Conservation (phyloP, 208 protist species). For the Leishmania arabica region DNA sequence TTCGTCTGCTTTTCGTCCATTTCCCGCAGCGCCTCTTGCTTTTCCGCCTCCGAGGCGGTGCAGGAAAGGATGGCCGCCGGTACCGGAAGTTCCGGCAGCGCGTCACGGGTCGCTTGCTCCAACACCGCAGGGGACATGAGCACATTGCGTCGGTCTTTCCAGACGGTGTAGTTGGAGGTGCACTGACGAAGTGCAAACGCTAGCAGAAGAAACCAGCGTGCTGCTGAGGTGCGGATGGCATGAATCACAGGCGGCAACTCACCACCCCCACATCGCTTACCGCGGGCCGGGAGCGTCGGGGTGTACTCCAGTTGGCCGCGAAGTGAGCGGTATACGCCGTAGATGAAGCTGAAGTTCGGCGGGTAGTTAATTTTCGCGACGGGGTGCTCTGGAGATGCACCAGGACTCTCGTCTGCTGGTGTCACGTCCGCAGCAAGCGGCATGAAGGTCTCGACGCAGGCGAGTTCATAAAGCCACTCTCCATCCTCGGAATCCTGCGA, state of each 20-base stretch:
- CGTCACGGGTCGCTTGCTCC: conserved; percentile 27
- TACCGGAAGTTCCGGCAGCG: conserved; percentile 15
- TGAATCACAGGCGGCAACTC: conserved; percentile 11
- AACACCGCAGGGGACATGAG: conserved; percentile 42
- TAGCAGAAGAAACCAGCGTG: conserved; percentile 73
- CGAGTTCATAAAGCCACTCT: conserved; percentile 40
- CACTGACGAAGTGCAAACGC: conserved; percentile 56
- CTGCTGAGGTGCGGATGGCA: conserved; percentile 24
- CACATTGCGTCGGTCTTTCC: conserved; percentile 74
- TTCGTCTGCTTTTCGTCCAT: conserved; percentile 8
- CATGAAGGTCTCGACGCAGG: conserved; percentile 38
- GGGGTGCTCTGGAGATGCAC: conserved; percentile 28
- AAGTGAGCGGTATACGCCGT: conserved; percentile 62
- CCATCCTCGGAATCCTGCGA: conserved; percentile 12
- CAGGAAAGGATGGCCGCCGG: background rate
- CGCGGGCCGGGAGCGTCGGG: background rate
- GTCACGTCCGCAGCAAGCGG: conserved; percentile 36
- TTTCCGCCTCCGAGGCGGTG: background rate
- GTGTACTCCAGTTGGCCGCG: conserved; percentile 21
- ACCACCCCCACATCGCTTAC: background rate
- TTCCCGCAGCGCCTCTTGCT: background rate
- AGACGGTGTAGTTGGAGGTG: conserved; percentile 71
- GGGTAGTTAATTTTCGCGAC: conserved; percentile 53
- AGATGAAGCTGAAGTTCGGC: conserved; percentile 46
- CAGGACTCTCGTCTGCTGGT: conserved; percentile 39